Conservation (phyloP, 2,329 filamentous ascomycete genomes). For the Hymenoscyphus repandus region DNA sequence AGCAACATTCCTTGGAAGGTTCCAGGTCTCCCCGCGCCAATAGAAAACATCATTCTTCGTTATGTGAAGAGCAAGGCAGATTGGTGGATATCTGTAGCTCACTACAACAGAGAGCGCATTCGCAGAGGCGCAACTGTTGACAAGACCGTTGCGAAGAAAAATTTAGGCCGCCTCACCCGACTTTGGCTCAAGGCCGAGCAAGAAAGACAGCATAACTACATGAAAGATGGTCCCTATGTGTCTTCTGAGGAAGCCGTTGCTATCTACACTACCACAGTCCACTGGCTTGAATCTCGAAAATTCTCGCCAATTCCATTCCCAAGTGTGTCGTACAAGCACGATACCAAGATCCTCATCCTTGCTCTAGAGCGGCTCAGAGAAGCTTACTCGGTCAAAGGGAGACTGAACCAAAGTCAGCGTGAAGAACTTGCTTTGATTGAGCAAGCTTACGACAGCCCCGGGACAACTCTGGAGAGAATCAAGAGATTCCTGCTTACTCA, state of each 20-base stretch:
- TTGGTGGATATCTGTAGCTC: conserved; percentile 99
- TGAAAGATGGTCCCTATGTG: conserved; percentile 98
- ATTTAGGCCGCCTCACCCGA: conserved; percentile 86
- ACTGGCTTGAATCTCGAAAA: conserved; percentile 97
- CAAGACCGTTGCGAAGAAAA: conserved; percentile 99
- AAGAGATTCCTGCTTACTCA: conserved; percentile 97
- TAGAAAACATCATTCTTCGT: conserved; percentile 96
- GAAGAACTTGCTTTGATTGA: conserved; percentile 96
- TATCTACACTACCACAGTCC: conserved; percentile 97
- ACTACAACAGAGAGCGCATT: conserved; percentile 98
- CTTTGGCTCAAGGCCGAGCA: conserved; percentile 98
- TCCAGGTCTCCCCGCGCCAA: conserved; percentile 88
- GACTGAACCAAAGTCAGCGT: conserved; percentile 94
- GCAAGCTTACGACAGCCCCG: conserved; percentile 96
- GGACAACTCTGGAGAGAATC: conserved; percentile 91
- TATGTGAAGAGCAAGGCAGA: conserved; percentile 99
- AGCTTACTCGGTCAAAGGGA: conserved; percentile 94
- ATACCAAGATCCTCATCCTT: conserved; percentile 96
- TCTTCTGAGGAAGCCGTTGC: conserved; percentile 97
- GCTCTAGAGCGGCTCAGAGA: conserved; percentile 89
- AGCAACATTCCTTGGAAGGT: conserved; percentile 99
- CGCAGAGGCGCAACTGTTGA: conserved; percentile 94
- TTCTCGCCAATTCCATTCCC: conserved; percentile 99
- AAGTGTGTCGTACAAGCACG: conserved; percentile 98
- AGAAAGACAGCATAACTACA: conserved; percentile 97